phyloP scores from a whole-genome alignment of 1,284 basidiomycete genomes.

The Tilletiopsis washingtonensis region DNA sequence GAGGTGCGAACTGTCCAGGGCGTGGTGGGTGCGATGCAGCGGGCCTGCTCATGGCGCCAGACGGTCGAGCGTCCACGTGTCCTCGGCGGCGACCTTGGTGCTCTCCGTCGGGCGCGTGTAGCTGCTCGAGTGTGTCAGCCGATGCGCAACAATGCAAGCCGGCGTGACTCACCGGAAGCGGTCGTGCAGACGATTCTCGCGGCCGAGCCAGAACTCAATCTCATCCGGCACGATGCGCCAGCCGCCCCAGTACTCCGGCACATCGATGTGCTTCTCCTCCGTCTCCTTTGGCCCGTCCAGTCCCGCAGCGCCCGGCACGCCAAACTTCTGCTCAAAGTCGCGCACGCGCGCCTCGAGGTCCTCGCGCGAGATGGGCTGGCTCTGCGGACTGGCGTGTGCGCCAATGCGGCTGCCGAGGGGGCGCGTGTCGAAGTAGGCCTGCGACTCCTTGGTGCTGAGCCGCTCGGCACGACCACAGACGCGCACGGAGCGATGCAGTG shows the following conservation, averaged over 20 bases:
- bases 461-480: slow-evolving; percentile 78
- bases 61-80: slow-evolving; percentile 27
- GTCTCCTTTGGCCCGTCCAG: slow-evolving; percentile 35
- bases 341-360: slow-evolving; percentile 59
- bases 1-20: too few species aligned
- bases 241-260: slow-evolving; percentile 92
- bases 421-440: slow-evolving; percentile 73
- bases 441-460: slow-evolving; percentile 62
- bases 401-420: slow-evolving; percentile 78
- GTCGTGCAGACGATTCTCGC: slow-evolving; percentile 41
- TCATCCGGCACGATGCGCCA: slow-evolving; percentile 85
- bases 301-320: slow-evolving; percentile 49
- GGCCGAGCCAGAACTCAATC: slow-evolving; percentile 50
- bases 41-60: slow-evolving; percentile 25
- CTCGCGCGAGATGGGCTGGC: slow-evolving; percentile 63
- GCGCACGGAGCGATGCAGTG: slow-evolving; percentile 67
- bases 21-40: too few species aligned
- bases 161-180: slow-evolving; percentile 26
- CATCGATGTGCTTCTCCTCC: slow-evolving; percentile 54
- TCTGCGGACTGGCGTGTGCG: slow-evolving; percentile 88
- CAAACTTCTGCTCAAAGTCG: slow-evolving; percentile 59
- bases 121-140: slow-evolving; percentile 1
- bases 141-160: not conserved
- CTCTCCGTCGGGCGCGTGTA: slow-evolving; percentile 22
- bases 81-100: slow-evolving; percentile 8